phyloP scores from a whole-genome alignment of 1,284 basidiomycete genomes.

The Trametes sp. region DNA sequence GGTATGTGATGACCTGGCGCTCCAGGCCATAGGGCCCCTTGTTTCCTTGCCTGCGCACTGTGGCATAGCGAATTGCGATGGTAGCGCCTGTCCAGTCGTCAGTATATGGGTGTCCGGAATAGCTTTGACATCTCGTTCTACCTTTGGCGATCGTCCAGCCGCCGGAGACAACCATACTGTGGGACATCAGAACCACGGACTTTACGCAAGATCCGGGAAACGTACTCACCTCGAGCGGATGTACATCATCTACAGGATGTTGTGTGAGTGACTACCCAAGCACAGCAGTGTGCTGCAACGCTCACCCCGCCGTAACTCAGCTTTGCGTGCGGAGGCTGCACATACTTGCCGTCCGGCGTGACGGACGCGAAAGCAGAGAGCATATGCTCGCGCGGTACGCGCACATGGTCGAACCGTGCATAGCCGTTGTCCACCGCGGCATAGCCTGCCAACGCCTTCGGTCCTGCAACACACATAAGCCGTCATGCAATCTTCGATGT shows the following conservation, averaged over 20 bases:
- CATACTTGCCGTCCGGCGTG: conserved; percentile 71
- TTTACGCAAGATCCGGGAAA: too few relatives aligned
- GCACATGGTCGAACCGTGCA: conserved; percentile 71
- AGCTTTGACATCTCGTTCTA: conserved; percentile 25
- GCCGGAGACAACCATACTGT: conserved; percentile 67
- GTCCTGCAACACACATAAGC: conserved; percentile 49
- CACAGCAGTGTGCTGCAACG: neutral
- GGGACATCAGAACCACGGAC: neutral
- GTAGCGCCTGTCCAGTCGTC: conserved; percentile 61
- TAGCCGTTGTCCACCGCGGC: conserved; percentile 75
- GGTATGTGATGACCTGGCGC: conserved; percentile 72
- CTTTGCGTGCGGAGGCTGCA: conserved; percentile 76
- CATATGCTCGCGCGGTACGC: conserved; percentile 81
- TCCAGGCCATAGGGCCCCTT: conserved; percentile 62
- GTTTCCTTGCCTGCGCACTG: conserved; percentile 75
- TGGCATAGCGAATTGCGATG: conserved; percentile 77
- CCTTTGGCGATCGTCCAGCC: conserved; percentile 71
- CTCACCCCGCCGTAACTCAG: conserved; percentile 80
- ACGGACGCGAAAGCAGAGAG: conserved; percentile 79
- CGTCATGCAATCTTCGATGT: neutral
- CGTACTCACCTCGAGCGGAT: conserved; percentile 63
- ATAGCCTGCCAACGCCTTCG: conserved; percentile 67
- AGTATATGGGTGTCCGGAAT: neutral
- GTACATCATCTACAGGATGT: conserved; percentile 65
- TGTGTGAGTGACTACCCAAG: neutral